Evolutionary conservation across 352 stramenopile genomes (phyloP), one percentile per base, ranked within the genome.

Genomic region (Pythium periplocum): DNA sequence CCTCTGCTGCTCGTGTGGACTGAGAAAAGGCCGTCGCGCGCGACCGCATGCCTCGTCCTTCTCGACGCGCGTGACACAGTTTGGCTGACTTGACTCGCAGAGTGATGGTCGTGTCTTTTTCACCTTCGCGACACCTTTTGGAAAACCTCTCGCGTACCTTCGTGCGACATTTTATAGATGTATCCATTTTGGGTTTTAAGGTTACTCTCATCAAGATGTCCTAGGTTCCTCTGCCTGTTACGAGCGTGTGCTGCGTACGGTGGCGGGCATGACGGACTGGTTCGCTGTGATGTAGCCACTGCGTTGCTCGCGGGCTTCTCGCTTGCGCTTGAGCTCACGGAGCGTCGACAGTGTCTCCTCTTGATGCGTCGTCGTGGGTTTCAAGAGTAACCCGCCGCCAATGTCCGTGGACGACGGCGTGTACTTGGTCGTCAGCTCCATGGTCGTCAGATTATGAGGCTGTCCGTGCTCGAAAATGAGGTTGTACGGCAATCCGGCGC

Each of bases 391-490:
- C 10, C 61, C 45, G 8, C 61, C 55, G 6, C 79, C 81, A 50
- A 85, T 75, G 41, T 86, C 71, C n/a, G 51, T 61, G 26, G 78
- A 86, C 9, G 64, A 68, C 3, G 73, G 78, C n/a, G 55, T 82
- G 55, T 82, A 91, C 55, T 82, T 87, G 26, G 45, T 43, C 10
- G 56, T 34, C 42, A 87, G 69, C 55, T 89, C 76, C 0, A 59
- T 55, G 3, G 49, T 6, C 4, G 66, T 85, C 26, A 64, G 66
- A 5, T 75, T 61, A 39, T 85, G 78, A 4, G 71, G 34, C 49
- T 61, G 45, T 12, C 81, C 81, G 34, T 92, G 81, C 42, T 87
- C 77, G 35, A 92, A 92, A 6, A 92, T 57, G 48, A 92, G 61
- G 31, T 78, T 78, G 53, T 92, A 92, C 4, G 78, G 71, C 2